Base-by-base conservation (phyloP, 768 basidiomycete genomes). In the Trametes punicea region DNA sequence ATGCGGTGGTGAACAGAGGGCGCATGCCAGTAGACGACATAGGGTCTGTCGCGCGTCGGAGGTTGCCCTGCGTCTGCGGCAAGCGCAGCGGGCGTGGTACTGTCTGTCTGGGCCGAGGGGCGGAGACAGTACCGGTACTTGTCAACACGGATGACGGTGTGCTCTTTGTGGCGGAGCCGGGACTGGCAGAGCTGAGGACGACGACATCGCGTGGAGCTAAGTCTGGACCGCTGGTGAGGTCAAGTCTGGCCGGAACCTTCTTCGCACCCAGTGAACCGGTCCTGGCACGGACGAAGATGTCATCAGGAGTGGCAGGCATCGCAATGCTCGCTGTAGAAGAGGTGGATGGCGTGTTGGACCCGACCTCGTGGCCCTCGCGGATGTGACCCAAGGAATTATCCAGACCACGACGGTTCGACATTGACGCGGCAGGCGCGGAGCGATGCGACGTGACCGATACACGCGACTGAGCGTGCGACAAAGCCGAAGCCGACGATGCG, bases 11-110 rank as follows among this genome's bases (percentile, higher is more conserved):
- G 29, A 46, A 31, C 26, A 31, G 36, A 16, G 31, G 41, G 11
- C 48, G 41, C 20, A 36, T 36, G 34, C 9, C 34, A n/a, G 51
- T 20, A 15, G 55, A 42, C 10, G 26, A 21, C 1, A 49, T 23
- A 16, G 55, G 33, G 9, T 38, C 39, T 13, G 52, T 40, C 9
- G 54, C 46, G 9, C 47, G 49, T 40, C 57, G 53, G 44, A 41
- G 50, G 10, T 36, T 54, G 23, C 56, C 53, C 18, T 56, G 31
- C 2, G 60, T 29, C 46, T 57, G 57, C 50, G 59, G 49, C 10
- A 67, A 57, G 13, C 64, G 64, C 15, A 65, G 62, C 13, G 62
- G 64, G 16, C 62, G 55, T 0, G 66, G 62, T 11, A 63, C 53
- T 16, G 56, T 36, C 31, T 52, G 42, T 10, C 56, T 21, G 2